These are phyloP conservation scores for Rhodofomes roseus DNA, from an alignment of 1,284 basidiomycete species.

Conservation along the genomic window DNA sequence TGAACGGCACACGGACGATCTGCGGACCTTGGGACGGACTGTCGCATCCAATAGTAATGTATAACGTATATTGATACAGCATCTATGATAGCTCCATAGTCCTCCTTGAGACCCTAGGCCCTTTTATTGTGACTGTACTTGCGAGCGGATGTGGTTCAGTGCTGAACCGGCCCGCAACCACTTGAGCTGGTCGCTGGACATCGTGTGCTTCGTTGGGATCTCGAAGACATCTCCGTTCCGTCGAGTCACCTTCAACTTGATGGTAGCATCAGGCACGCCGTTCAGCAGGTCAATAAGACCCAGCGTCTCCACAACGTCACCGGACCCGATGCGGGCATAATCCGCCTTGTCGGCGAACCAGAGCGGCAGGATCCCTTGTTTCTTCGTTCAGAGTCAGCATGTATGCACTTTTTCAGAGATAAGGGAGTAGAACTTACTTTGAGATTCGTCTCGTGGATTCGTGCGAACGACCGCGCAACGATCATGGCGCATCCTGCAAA, in stretches of 20 bases:
- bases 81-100: not conserved
- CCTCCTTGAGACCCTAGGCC: not conserved
- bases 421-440: conserved; percentile 55
- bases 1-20: conserved; percentile 17
- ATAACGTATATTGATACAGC: conserved; percentile 5
- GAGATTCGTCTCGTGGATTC: conserved; percentile 98
- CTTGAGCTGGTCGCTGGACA: conserved; percentile 85
- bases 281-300: conserved; percentile 56
- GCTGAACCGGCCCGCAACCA: conserved; percentile 88
- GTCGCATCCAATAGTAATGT: conserved; percentile 14
- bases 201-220: conserved; percentile 80
- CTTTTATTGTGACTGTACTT: conserved; percentile 27
- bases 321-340: conserved; percentile 79
- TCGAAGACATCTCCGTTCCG: conserved; percentile 60
- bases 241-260: conserved; percentile 72
- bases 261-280: conserved; percentile 44
- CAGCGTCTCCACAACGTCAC: conserved; percentile 62
- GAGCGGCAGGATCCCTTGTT: conserved; percentile 91
- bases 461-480: conserved; percentile 90
- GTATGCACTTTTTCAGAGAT: not conserved
- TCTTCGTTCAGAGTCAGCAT: conserved; percentile 43
- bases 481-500: conserved; percentile 74
- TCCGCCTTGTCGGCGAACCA: conserved; percentile 88
- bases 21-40: conserved; percentile 29
- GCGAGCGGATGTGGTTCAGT: conserved; percentile 76